phyloP scores from a whole-genome alignment of 192 early-diverging fungal species.

The Coemansia sp. region DNA sequence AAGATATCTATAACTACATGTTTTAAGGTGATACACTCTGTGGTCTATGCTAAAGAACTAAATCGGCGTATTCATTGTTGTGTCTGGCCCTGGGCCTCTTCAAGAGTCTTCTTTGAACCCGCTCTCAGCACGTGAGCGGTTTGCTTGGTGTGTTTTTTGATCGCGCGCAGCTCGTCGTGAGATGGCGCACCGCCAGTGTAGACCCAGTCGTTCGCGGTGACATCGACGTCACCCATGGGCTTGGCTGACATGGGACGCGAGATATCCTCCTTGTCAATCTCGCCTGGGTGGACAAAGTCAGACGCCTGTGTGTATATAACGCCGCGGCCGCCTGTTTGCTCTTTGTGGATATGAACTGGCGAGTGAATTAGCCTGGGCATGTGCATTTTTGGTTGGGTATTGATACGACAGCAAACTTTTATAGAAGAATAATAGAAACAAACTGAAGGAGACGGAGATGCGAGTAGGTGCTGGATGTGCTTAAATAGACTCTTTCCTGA shows the following conservation, averaged over 20 bases:
- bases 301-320: conserved; percentile 42
- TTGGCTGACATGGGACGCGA: conserved; percentile 27
- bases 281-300: conserved; percentile 40
- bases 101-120: conserved; percentile 18
- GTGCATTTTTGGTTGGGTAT: not conserved
- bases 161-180: conserved; percentile 21
- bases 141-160: conserved; percentile 34
- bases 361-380: conserved; percentile 1
- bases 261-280: conserved; percentile 31
- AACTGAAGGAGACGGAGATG: not conserved
- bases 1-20: not conserved
- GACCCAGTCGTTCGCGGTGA: conserved; percentile 48
- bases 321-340: conserved; percentile 18
- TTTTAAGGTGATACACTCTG: not conserved
- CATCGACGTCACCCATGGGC: conserved; percentile 40
- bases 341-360: not conserved
- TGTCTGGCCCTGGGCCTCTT: not conserved
- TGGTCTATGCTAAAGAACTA: too few species aligned
- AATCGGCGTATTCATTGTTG: not conserved
- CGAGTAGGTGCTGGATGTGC: not conserved
- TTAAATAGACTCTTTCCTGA: not conserved
- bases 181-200: conserved; percentile 32
- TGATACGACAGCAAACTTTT: not conserved
- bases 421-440: not conserved
- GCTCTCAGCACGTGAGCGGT: conserved; percentile 37